Conservation (phyloP, 2,329 filamentous ascomycete species). For the Cordyceps farinosa region DNA sequence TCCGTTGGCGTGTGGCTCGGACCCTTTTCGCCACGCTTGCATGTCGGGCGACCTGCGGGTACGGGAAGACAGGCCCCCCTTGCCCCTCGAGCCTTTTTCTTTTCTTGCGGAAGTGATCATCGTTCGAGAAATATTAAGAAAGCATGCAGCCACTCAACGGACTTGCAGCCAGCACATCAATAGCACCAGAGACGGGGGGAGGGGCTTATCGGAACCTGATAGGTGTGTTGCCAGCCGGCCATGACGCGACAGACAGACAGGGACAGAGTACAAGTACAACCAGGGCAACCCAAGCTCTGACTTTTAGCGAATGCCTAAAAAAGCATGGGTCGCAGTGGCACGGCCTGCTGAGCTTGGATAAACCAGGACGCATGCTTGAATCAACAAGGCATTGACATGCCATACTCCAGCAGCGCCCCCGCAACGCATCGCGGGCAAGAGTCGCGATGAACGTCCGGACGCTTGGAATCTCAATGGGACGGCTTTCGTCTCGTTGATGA, state of each 20-base stretch:
- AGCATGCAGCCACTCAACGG: too few species aligned
- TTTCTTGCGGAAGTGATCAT: background rate
- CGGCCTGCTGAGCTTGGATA: background rate
- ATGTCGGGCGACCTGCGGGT: background rate
- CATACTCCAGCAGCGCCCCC: background rate
- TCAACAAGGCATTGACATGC: background rate
- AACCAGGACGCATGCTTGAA: background rate
- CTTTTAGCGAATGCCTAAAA: background rate
- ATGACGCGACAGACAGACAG: background rate
- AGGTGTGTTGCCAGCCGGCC: background rate
- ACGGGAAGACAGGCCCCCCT: background rate
- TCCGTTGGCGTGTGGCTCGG: background rate
- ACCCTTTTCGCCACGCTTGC: background rate
- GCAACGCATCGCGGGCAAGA: background rate
- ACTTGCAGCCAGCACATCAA: background rate
- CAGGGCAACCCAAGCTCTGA: too few species aligned
- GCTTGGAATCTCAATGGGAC: background rate
- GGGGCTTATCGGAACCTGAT: background rate
- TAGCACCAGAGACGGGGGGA: background rate
- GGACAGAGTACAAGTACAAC: background rate
- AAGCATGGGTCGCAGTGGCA: background rate
- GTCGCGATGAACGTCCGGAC: background rate
- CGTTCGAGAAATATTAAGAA: background rate
- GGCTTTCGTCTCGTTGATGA: conserved; percentile 8
- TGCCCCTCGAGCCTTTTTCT: background rate